Percentiles rank a stretch among this genome's conserved stretches.
Evolutionary conservation across 1,284 basidiomycete species (phyloP).

Genomic region (Heterobasidion irregulare): DNA sequence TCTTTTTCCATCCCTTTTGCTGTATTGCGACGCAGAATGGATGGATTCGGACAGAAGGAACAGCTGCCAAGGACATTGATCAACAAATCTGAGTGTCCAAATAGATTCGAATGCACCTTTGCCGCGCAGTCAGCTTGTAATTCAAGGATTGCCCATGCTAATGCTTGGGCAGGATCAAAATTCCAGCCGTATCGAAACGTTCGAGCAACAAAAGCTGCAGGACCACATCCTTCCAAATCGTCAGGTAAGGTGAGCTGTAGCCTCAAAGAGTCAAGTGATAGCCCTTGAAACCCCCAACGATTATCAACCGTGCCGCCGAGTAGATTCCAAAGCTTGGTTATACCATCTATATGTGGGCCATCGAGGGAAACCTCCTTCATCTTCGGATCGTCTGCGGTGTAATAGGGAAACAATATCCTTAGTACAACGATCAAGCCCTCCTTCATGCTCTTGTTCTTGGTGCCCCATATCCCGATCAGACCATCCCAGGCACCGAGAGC

Average conservation of each 20-base stretch:
- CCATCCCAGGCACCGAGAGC: constrained; percentile 54
- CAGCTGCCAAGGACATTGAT: constrained; percentile 32
- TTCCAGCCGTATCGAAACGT: constrained; percentile 68
- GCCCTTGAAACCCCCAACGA: constrained; percentile 50
- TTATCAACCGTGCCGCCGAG: constrained; percentile 57
- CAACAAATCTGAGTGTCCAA: constrained; percentile 7
- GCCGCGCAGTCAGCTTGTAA: constrained; percentile 77
- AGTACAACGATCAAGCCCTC: constrained; percentile 64
- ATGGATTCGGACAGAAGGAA: constrained; percentile 53
- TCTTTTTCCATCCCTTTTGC: constrained; percentile 35
- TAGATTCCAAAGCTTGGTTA: constrained; percentile 43
- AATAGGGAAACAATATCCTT: constrained; percentile 63
- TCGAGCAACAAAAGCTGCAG: constrained; percentile 42
- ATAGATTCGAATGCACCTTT: constrained; percentile 36
- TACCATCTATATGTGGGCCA: constrained; percentile 26
- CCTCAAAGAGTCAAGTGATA: constrained; percentile 60
- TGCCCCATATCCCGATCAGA: constrained; percentile 67
- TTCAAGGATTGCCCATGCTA: constrained; percentile 77
- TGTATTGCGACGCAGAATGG: constrained; percentile 25
- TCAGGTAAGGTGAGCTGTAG: constrained; percentile 31
- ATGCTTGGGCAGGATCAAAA: constrained; percentile 63
- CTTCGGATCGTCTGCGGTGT: constrained; percentile 27
- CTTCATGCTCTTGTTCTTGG: constrained; percentile 64
- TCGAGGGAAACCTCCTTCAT: constrained; percentile 5
- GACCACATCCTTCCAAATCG: constrained; percentile 10